A percentile compares a stretch with the other conserved stretches of the same genome.
Conservation (phyloP, 257 asterid genomes). For the Nyctanthes arbortristis region DNA sequence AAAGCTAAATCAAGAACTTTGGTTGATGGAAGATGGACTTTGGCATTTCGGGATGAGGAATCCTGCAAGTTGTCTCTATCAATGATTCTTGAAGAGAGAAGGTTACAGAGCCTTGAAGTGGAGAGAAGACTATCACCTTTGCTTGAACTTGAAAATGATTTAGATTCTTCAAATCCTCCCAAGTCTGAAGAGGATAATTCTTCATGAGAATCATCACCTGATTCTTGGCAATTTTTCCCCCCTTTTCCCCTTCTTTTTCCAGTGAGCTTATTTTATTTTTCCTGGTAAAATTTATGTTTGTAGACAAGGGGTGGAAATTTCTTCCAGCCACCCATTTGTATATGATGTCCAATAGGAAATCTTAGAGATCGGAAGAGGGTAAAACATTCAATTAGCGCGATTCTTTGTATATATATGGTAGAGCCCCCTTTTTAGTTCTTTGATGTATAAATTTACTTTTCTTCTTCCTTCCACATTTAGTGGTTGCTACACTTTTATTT, state of each 20-base stretch:
- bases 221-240: conserved; percentile 31
- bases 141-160: background rate
- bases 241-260: no score
- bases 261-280: no score
- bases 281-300: no score
- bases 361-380: conserved; percentile 20
- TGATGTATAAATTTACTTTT: background rate
- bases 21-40: conserved; percentile 96
- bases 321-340: conserved; percentile 35
- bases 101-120: conserved; percentile 38
- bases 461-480: background rate
- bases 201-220: conserved; percentile 33
- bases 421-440: background rate
- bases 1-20: conserved; percentile 54
- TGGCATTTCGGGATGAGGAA: background rate
- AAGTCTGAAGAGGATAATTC: conserved; percentile 29
- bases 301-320: conserved; percentile 38
- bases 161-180: background rate
- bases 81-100: conserved; percentile 75
- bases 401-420: background rate
- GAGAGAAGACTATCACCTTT: background rate
- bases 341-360: conserved; percentile 25
- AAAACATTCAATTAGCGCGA: background rate
- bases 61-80: conserved; percentile 61
- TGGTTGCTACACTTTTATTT: background rate